A percentile compares a stretch with the other conserved stretches of the same genome.
phyloP scores from a whole-genome alignment of 305 asterid genomes.

The Plantago coronopus region DNA sequence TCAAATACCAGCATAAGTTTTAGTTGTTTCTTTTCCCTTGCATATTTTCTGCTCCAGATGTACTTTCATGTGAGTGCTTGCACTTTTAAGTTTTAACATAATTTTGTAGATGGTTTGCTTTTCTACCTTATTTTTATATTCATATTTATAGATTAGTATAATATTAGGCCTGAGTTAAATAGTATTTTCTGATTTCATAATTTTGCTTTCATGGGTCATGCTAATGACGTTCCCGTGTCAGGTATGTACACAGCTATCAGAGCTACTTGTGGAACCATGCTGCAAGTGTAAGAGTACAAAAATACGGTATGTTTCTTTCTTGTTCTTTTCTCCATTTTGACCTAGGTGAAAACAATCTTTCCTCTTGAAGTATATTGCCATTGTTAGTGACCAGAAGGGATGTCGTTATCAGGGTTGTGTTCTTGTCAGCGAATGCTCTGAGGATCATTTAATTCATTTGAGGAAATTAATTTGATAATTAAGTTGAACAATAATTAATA shows the following conservation, averaged over 20 bases:
- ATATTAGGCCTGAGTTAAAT: conserved; percentile 13
- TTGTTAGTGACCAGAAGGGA: background rate
- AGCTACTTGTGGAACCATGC: conserved; percentile 98
- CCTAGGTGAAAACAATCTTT: background rate
- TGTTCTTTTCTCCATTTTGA: conserved; percentile 8
- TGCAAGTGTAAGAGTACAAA: conserved; percentile 81
- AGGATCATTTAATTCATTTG: background rate
- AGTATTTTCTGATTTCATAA: conserved; percentile 19
- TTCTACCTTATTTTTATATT: background rate
- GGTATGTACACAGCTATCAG: conserved; percentile 97
- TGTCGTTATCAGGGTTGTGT: background rate
- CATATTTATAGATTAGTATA: background rate
- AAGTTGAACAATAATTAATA: background rate
- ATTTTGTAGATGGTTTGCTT: too few relatives aligned
- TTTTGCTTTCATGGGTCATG: background rate
- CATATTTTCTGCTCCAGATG: background rate
- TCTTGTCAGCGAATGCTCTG: background rate
- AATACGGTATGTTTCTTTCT: conserved; percentile 50
- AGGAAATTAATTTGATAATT: too few relatives aligned
- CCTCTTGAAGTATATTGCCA: too few relatives aligned
- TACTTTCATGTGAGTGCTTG: background rate
- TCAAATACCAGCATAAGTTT: background rate
- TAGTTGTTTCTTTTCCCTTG: background rate
- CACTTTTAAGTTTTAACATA: too few relatives aligned
- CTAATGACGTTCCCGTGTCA: conserved; percentile 36